phyloP scores from a whole-genome alignment of 163 green algal species.

The Coccomyxa subellipsoidea region DNA sequence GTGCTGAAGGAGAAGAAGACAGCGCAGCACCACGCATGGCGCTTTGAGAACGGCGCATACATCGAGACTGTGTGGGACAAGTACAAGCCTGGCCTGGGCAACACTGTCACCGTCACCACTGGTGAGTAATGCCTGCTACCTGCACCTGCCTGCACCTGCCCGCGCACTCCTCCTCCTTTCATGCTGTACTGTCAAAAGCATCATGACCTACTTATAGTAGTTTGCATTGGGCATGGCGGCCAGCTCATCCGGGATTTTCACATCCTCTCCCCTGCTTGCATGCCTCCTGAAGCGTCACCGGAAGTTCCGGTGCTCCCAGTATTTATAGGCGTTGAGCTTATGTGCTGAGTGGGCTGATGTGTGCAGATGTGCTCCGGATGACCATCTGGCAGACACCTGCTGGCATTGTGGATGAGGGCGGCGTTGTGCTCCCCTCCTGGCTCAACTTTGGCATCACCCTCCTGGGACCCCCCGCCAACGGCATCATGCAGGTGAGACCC shows the following conservation, averaged over 20 bases:
- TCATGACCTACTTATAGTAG: background rate
- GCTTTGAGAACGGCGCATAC: background rate
- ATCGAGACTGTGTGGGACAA: background rate
- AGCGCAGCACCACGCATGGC: background rate
- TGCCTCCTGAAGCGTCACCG: too few species aligned
- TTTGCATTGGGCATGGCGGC: background rate
- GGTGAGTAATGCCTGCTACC: background rate
- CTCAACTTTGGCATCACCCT: slow-evolving; percentile 8
- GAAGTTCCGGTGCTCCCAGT: too few species aligned
- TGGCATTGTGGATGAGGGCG: slow-evolving; percentile 7
- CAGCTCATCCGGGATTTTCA: background rate
- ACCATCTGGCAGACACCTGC: slow-evolving; percentile 1
- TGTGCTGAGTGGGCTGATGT: too few species aligned
- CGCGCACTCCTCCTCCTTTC: background rate
- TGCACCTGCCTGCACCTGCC: background rate
- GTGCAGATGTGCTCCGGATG: background rate
- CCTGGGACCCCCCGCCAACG: background rate
- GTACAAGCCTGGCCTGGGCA: slow-evolving; percentile 7
- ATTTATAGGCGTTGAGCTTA: too few species aligned
- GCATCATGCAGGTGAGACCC: background rate
- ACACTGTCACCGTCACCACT: background rate
- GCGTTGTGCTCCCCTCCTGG: background rate
- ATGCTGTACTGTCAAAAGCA: background rate
- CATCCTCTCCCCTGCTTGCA: background rate
- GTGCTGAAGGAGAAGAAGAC: background rate